Evolutionary conservation across 768 basidiomycete genomes (phyloP).

Genomic region (Collybia nuda): DNA sequence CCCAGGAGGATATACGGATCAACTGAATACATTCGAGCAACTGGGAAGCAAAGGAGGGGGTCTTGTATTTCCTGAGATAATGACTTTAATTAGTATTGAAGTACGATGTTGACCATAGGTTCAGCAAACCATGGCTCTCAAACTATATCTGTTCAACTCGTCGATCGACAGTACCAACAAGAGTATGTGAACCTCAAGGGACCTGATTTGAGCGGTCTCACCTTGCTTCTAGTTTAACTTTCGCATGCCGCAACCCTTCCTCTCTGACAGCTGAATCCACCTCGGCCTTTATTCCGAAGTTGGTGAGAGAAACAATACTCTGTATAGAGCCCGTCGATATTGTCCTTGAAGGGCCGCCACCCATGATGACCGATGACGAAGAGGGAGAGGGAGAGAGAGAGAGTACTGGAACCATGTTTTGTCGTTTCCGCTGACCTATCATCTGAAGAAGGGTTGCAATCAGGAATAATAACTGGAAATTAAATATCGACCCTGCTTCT

Average conservation of each 20-base stretch:
- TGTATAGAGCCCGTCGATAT: constrained; percentile 34
- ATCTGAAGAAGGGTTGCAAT: too few relatives aligned
- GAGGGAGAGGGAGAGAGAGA: constrained; percentile 18
- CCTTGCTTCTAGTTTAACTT: constrained; percentile 64
- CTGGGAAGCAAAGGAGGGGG: constrained; percentile 49
- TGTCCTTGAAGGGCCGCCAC: constrained; percentile 18
- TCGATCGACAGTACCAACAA: constrained; percentile 28
- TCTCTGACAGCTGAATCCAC: constrained; percentile 46
- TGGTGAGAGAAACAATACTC: constrained; percentile 27
- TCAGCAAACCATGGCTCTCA: constrained; percentile 37
- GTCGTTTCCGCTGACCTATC: background rate
- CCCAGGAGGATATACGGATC: constrained; percentile 63
- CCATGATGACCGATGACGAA: constrained; percentile 14
- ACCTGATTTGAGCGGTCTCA: constrained; percentile 40
- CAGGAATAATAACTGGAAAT: background rate
- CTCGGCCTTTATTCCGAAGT: constrained; percentile 29
- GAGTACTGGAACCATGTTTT: constrained; percentile 11
- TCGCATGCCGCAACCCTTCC: constrained; percentile 62
- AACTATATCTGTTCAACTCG: constrained; percentile 31
- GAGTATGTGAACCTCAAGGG: constrained; percentile 20
- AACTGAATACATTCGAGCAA: constrained; percentile 55
- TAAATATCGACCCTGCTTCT: too few relatives aligned
- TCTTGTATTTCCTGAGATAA: constrained; percentile 61
- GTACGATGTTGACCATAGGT: constrained; percentile 18
- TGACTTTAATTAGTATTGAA: constrained; percentile 19